Percentiles rank a stretch among this genome's conserved stretches.
Conservation (phyloP, 2,329 filamentous ascomycete genomes). For the Colletotrichum somersetense region DNA sequence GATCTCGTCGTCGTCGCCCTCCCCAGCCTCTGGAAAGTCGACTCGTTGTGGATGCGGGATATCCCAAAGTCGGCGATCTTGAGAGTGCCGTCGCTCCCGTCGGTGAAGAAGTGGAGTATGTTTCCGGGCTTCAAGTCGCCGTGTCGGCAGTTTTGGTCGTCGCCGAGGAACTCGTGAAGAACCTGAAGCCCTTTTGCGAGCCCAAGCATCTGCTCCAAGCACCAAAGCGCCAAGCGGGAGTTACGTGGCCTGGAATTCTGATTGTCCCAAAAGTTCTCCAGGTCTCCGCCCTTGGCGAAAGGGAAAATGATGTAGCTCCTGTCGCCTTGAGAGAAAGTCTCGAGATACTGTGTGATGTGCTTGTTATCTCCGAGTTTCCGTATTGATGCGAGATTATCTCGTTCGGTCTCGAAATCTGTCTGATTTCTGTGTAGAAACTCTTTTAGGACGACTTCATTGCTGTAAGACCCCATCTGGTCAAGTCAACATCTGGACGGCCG, state of each 20-base stretch:
- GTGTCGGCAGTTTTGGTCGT: background rate
- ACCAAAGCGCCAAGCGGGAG: background rate
- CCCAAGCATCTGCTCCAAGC: slow-evolving; percentile 9
- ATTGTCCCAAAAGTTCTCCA: background rate
- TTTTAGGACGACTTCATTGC: background rate
- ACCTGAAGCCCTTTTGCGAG: background rate
- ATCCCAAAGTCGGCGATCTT: slow-evolving; percentile 13
- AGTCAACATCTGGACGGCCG: background rate
- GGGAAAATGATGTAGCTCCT: slow-evolving; percentile 5
- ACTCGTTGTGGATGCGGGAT: background rate
- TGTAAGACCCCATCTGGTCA: background rate
- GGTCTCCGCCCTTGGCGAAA: background rate
- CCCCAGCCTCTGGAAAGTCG: background rate
- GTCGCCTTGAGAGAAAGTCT: background rate
- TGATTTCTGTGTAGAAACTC: background rate
- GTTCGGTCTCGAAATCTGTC: background rate
- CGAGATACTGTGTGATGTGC: background rate
- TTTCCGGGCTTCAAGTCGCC: slow-evolving; percentile 3
- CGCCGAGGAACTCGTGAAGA: background rate
- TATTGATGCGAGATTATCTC: background rate
- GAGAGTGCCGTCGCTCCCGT: background rate
- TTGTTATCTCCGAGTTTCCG: background rate
- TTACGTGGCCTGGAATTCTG: background rate
- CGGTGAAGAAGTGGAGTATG: background rate
- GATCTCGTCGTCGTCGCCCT: background rate